These are phyloP conservation scores for Circinella minor DNA, from an alignment of 371 early-diverging fungal genomes.

Conservation along the genomic window DNA sequence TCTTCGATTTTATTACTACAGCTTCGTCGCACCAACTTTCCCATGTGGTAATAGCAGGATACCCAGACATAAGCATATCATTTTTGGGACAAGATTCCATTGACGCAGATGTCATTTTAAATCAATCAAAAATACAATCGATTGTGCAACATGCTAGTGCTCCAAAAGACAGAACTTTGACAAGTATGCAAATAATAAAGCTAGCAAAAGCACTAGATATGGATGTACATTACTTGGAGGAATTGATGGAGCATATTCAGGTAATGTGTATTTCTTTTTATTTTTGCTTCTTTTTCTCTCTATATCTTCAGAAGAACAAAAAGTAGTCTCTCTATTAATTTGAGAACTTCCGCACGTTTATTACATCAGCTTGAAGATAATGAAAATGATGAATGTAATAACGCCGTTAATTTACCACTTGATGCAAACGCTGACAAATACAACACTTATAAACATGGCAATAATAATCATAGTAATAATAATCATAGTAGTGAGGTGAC, in stretches of 20 bases:
- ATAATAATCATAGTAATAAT: not conserved
- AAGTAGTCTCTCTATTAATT: too few relatives aligned
- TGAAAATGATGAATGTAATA: not conserved
- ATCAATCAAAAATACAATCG: not conserved
- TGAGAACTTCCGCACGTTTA: too few relatives aligned
- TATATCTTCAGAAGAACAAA: not conserved
- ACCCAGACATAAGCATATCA: not conserved
- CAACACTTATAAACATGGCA: not conserved
- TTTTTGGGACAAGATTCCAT: not conserved
- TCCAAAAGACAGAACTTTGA: slow-evolving; percentile 5
- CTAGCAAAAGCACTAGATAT: not conserved
- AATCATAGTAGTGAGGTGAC: too few relatives aligned
- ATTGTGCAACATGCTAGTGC: not conserved
- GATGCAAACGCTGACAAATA: too few relatives aligned
- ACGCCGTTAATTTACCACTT: not conserved
- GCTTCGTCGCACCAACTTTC: not conserved
- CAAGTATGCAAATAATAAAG: not conserved
- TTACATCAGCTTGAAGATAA: not conserved
- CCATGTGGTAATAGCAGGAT: not conserved
- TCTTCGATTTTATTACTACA: not conserved
- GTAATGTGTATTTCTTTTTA: not conserved
- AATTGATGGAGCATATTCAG: not conserved
- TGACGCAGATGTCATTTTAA: not conserved
- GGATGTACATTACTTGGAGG: not conserved
- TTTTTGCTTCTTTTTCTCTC: not conserved